phyloP scores from a whole-genome alignment of 1,139 yeast species.

The Pichiaceae sp. region DNA sequence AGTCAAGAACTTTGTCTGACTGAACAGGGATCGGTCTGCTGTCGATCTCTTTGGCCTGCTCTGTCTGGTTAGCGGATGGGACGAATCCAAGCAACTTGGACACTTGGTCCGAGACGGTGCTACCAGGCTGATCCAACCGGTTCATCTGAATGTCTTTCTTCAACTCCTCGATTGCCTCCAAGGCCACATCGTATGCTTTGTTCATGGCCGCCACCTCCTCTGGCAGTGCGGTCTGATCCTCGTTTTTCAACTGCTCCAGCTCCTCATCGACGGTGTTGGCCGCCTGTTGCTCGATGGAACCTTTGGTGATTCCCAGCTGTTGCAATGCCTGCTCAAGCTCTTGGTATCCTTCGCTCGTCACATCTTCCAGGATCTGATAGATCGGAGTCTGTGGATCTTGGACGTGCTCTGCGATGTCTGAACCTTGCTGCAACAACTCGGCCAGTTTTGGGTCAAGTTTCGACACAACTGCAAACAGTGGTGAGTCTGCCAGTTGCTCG shows the following conservation, averaged over 20 bases:
- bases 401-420: slow-evolving; percentile 14
- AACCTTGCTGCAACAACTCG: slow-evolving; percentile 6
- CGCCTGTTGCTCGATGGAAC: slow-evolving; percentile 1
- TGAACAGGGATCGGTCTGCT: slow-evolving; percentile 51
- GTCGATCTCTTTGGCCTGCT: slow-evolving; percentile 42
- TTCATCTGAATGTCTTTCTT: slow-evolving; percentile 22
- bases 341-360: slow-evolving; percentile 9
- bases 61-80: slow-evolving; percentile 55
- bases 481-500: slow-evolving; percentile 14
- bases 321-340: slow-evolving; percentile 9
- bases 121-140: slow-evolving; percentile 23
- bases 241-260: slow-evolving; percentile 3
- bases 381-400: slow-evolving; percentile 14
- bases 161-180: slow-evolving; percentile 44
- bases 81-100: slow-evolving; percentile 31
- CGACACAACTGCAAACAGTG: slow-evolving; percentile 12
- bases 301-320: slow-evolving; percentile 8
- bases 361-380: slow-evolving; percentile 16
- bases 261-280: neutral
- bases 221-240: slow-evolving; percentile 15
- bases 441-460: slow-evolving; percentile 18
- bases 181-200: slow-evolving; percentile 59
- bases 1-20: slow-evolving; percentile 64
- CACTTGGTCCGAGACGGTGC: slow-evolving; percentile 15
- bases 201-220: slow-evolving; percentile 28